Evolutionary conservation across 768 basidiomycete species (phyloP), one percentile per base, ranked within the genome.

Genomic region (Russula dissimulans): DNA sequence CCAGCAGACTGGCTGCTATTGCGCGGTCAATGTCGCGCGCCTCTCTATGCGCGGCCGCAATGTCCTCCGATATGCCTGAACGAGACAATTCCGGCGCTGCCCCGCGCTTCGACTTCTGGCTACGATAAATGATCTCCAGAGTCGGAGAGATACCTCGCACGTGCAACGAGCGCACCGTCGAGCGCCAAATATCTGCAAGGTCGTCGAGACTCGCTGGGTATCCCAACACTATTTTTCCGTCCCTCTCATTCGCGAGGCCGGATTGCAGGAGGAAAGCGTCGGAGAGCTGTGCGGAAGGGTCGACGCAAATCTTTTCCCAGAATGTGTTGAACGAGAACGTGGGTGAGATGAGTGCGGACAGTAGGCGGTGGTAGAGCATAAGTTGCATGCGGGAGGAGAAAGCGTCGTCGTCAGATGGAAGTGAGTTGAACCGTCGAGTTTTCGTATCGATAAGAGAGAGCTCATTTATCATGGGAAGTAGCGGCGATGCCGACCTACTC

Each of bases 341-440:
- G 3, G 78, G 70, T 1, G 66, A 56, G 18, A 85, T 68, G 12
- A 89, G 71, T 4, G 72, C 71, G 22, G 76, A 74, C 41, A 92
- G 75, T 54, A 92, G 79, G 17, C 81, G 81, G 65, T 81, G 79
- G 67, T 92, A 92, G 41, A 90, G 71, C 86, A 89, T 89, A 5
- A 91, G 77, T 68, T 92, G 90, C 39, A 90, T 71, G 7, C 81
- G 80, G 0, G 88, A 77, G 1, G 82, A 69, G 14, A 79, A 68
- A 0, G 82, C 77, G 62, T 90, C 88, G 43, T 78, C 76, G 14
- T 83, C 75, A 4, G 75, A 69, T 1, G 89, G 89, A 1, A 90
- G 64, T 14, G 69, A 75, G 1, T 73, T 60, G 3, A 70, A 68
- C 12, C 70, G 73, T 47, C 89, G 79, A 17, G 88, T 89, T 70